Percentiles rank a stretch among this genome's conserved stretches.
phyloP scores from a whole-genome alignment of 768 basidiomycete genomes.

The Hericium alpestre region DNA sequence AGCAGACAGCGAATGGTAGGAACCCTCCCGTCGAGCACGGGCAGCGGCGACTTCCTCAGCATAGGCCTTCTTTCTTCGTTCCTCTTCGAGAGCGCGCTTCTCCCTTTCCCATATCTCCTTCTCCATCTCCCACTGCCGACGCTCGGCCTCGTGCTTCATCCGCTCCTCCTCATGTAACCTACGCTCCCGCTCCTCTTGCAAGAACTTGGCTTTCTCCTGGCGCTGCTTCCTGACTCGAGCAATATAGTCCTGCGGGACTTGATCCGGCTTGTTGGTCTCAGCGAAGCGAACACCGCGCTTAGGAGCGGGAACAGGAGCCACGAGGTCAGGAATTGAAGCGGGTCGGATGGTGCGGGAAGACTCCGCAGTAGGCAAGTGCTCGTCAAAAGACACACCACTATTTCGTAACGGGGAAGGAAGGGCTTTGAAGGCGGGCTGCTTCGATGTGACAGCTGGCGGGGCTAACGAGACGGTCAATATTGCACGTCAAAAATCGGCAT shows the following conservation, averaged over 20 bases:
- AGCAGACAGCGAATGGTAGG: neutral
- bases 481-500: slow-evolving; percentile 15
- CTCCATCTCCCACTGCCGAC: slow-evolving; percentile 32
- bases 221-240: slow-evolving; percentile 56
- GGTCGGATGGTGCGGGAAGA: slow-evolving; percentile 4
- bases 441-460: slow-evolving; percentile 8
- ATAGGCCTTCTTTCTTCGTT: slow-evolving; percentile 16
- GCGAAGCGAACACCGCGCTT: slow-evolving; percentile 55
- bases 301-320: neutral
- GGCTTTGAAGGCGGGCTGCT: slow-evolving; percentile 25
- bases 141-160: slow-evolving; percentile 29
- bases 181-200: slow-evolving; percentile 47
- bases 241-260: slow-evolving; percentile 52
- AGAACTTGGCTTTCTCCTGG: slow-evolving; percentile 55
- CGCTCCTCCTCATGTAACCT: slow-evolving; percentile 37
- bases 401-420: slow-evolving; percentile 42
- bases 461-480: slow-evolving; percentile 4
- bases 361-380: slow-evolving; percentile 3
- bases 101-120: slow-evolving; percentile 33
- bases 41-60: slow-evolving; percentile 12
- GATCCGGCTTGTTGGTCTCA: slow-evolving; percentile 52
- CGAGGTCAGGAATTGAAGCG: neutral
- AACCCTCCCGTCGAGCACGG: slow-evolving; percentile 7
- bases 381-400: slow-evolving; percentile 19
- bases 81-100: slow-evolving; percentile 35